Evolutionary conservation across 2,329 filamentous ascomycete genomes (phyloP).

Genomic region (Massarina eburnea): DNA sequence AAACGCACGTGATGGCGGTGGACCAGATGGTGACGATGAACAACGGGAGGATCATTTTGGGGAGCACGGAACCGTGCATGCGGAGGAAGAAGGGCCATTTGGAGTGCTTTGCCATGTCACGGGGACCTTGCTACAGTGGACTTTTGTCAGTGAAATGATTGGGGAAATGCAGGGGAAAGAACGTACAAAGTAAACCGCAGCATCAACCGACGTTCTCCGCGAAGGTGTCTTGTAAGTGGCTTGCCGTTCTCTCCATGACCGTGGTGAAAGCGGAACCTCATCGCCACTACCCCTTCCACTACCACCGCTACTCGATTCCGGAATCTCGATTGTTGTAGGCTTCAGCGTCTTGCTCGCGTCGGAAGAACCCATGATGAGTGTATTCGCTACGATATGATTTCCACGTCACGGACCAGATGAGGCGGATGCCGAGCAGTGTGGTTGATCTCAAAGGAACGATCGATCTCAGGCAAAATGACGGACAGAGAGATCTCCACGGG

Average conservation of each 20-base stretch:
- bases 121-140: slow-evolving; percentile 54
- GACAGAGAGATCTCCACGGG: neutral
- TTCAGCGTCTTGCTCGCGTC: slow-evolving; percentile 29
- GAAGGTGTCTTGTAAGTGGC: slow-evolving; percentile 31
- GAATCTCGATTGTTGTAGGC: slow-evolving; percentile 35
- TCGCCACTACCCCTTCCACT: slow-evolving; percentile 10
- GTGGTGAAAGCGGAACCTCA: slow-evolving; percentile 31
- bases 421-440: slow-evolving; percentile 35
- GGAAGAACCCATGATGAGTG: neutral
- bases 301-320: slow-evolving; percentile 15
- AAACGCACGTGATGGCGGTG: slow-evolving; percentile 60
- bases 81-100: slow-evolving; percentile 77
- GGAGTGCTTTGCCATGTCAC: slow-evolving; percentile 71
- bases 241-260: slow-evolving; percentile 34
- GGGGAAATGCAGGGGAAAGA: slow-evolving; percentile 11
- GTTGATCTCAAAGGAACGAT: neutral
- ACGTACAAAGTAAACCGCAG: slow-evolving; percentile 64
- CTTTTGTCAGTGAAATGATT: slow-evolving; percentile 12
- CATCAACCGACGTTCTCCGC: slow-evolving; percentile 33
- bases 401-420: neutral
- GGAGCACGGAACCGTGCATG: slow-evolving; percentile 73
- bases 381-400: neutral
- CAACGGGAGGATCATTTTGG: slow-evolving; percentile 72
- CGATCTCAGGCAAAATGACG: neutral
- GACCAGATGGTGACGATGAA: slow-evolving; percentile 65